Conservation (phyloP, 1,139 yeast species). For the Scheffersomyces stambukii region DNA sequence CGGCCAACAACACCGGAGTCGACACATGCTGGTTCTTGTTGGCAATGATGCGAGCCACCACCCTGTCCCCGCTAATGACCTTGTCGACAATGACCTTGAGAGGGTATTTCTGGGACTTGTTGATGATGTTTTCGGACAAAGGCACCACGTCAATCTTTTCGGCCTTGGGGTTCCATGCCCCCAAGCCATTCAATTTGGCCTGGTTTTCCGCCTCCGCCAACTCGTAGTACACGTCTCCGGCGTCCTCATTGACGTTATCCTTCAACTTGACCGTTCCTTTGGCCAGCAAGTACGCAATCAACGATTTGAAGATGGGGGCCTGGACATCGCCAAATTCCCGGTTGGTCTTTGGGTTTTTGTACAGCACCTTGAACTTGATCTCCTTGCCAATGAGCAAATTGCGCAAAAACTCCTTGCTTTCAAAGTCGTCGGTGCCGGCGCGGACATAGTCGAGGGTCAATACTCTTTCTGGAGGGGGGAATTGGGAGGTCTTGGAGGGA, state of each 20-base stretch:
- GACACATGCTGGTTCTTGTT: conserved; percentile 41
- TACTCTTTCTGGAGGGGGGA: conserved; percentile 54
- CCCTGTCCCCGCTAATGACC: conserved; percentile 75
- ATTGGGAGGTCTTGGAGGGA: conserved; percentile 44
- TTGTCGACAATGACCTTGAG: conserved; percentile 64
- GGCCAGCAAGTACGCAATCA: conserved; percentile 52
- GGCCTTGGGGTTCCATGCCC: conserved; percentile 48
- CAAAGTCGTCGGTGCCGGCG: conserved; percentile 41
- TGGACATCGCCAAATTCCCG: conserved; percentile 72
- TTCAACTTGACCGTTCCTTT: conserved; percentile 64
- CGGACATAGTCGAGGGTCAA: conserved; percentile 63
- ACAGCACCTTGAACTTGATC: conserved; percentile 55
- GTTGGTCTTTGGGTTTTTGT: conserved; percentile 46
- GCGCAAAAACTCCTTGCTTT: conserved; percentile 60
- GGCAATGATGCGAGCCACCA: conserved; percentile 53
- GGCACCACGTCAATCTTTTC: conserved; percentile 20
- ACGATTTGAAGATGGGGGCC: conserved; percentile 60
- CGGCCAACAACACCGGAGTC: conserved; percentile 66
- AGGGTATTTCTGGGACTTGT: conserved; percentile 35
- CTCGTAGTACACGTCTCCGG: conserved; percentile 21
- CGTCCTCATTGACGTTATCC: conserved; percentile 45
- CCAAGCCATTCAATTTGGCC: conserved; percentile 48
- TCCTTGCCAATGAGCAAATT: conserved; percentile 66
- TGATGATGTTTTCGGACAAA: conserved; percentile 35
- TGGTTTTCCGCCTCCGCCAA: conserved; percentile 34